Base-by-base conservation (phyloP, 768 basidiomycete genomes). In the Sarcodon aspratus region DNA sequence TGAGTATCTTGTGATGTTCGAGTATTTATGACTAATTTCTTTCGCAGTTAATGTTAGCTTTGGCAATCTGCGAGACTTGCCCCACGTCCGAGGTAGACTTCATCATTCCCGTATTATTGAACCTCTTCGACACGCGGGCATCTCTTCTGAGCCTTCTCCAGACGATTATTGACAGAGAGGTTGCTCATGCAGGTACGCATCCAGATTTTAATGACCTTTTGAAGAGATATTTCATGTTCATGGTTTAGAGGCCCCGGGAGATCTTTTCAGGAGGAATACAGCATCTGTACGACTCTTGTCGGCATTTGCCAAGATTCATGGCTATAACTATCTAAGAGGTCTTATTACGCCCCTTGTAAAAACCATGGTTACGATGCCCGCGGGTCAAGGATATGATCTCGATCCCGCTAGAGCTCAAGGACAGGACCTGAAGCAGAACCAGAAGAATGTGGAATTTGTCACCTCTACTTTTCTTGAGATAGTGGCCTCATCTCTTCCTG, bases 1-100 rank as follows among this genome's bases (percentile, higher is more conserved):
- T 87, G 62, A 59, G 82, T 55, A 7, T 36, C 50, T 17, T 35
- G 10, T 45, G 32, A 46, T 17, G 9, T 27, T 33, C 31, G 36
- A 15, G 12, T 43, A 37, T 44, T 34, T 45, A 6, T 44, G 6
- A 37, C 32, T 33, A 6, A 42, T 34, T 12, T 34, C 46, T 45
- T 57, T 17, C 17, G 21, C 56, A 87, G 87, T 77, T 89, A 72
- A 72, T 78, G 1, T 70, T 93, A 38, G 87, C 87, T 1, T 65
- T 93, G 58, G 88, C 91, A 3, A 85, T 95, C 36, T 89, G 88
- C 61, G 90, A 95, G 59, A 79, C 82, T 7, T 93, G 90, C 55
- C 86, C 90, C 5, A 69, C 81, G 10, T 60, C 61, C 9, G 89
- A 95, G 57, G 80, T 86, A 4, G 91, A 93, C 49, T 80, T 82